Conservation (phyloP, 306 rosid species). For the Cucumis melo region DNA sequence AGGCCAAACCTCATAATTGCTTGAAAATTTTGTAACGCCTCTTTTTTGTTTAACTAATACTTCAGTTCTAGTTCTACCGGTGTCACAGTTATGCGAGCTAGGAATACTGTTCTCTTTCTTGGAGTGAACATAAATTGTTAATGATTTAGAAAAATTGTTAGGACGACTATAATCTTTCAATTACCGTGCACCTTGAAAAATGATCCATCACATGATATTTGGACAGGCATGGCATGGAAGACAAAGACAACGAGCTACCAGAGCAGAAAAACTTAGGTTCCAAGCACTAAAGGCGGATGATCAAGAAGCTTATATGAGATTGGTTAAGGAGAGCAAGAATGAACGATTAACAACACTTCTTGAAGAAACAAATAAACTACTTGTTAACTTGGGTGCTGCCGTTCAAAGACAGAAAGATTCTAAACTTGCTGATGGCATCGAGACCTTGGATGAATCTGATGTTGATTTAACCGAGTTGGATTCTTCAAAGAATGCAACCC, state of each 20-base stretch:
- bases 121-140: background rate
- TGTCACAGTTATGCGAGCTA: background rate
- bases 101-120: background rate
- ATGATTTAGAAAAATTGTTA: background rate
- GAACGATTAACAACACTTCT: constrained; percentile 85
- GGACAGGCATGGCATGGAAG: constrained; percentile 94
- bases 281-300: constrained; percentile 98
- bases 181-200: background rate
- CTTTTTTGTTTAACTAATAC: background rate
- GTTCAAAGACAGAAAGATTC: constrained; percentile 96
- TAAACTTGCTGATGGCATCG: constrained; percentile 64
- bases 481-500: constrained; percentile 45
- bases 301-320: constrained; percentile 99
- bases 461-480: constrained; percentile 64
- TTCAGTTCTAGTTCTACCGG: background rate
- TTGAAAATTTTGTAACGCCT: background rate
- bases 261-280: constrained; percentile 94
- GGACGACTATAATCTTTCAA: background rate
- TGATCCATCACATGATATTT: background rate
- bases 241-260: constrained; percentile 92
- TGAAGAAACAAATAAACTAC: constrained; percentile 95
- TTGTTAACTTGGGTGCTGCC: constrained; percentile 95
- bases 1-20: background rate
- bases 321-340: constrained; percentile 98
- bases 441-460: constrained; percentile 69